Base-by-base conservation (phyloP, 2,329 filamentous ascomycete species). In the Calonectria honghensis region DNA sequence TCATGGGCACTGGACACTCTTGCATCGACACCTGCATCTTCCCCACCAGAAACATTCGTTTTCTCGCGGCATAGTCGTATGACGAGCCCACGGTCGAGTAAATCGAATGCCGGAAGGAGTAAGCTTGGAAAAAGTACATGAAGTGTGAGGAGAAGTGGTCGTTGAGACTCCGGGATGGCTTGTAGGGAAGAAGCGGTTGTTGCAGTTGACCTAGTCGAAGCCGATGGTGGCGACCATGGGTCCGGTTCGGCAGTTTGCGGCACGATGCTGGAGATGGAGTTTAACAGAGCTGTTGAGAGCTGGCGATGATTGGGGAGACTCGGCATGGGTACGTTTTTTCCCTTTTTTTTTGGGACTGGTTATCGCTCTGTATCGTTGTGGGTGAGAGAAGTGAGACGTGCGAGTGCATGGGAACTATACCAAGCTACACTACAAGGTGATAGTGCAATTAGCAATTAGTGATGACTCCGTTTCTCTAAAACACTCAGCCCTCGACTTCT, bases 71-170 rank as follows among this genome's bases (percentile, higher is more conserved):
- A 70, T 6, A 93, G 84, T 1, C 92, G 89, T 7, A 89, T 92
- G 41, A 98, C 91, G 0, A 97, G 90, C 3, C 90, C 87, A 32
- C 95, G 91, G 84, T 99, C 97, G 0, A 99, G 89, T 0, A 98
- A 89, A 84, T 98, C 96, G 3, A 99, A 89, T 0, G 96, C 95
- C 3, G 95, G 94, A 1, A 98, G 92, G 2, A 98, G 86, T 69
- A 95, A 90, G 76, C 92, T 91, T 0, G 96, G 96, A 81, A 97
- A 97, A 18, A 98, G 87, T 41, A 95, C 94, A 85, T 98, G 96
- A 0, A 98, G 90, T 0, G 95, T 95, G 1, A 95, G 87, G n/a
- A 98, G 87, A 20, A 94, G 86, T 64, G 90, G 88, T 1, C 88
- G 86, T 73, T 87, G 83, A n/a, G 85, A 77, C 20, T 68, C 68